Evolutionary conservation across 257 asterid genomes (phyloP).

Genomic region (Salvia hispanica): DNA sequence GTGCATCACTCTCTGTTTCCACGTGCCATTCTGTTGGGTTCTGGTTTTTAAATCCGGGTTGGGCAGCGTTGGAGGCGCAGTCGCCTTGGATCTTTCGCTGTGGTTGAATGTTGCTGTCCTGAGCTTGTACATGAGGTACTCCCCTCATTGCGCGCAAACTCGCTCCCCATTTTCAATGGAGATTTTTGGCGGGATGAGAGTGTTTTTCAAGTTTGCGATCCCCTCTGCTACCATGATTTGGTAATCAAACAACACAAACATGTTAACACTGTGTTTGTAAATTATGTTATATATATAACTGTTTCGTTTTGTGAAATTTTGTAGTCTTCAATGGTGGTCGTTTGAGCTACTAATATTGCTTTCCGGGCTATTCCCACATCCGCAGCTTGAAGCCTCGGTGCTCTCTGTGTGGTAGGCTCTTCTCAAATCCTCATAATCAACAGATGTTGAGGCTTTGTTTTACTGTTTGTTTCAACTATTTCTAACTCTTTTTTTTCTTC

Average conservation of each 20-base stretch:
- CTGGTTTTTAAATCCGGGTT: constrained; percentile 50
- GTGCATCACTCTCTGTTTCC: constrained; percentile 51
- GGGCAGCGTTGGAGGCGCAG: constrained; percentile 55
- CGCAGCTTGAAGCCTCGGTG: constrained; percentile 87
- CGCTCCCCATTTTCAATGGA: constrained; percentile 56
- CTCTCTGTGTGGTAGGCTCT: constrained; percentile 67
- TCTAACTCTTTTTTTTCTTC: background rate
- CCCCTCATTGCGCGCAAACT: constrained; percentile 51
- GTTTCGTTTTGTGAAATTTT: background rate
- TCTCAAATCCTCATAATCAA: background rate
- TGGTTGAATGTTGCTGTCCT: constrained; percentile 60
- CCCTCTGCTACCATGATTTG: constrained; percentile 79
- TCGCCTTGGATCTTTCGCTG: constrained; percentile 56
- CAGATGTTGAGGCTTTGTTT: background rate
- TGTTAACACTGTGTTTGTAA: no score
- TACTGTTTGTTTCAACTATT: background rate
- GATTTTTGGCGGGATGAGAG: constrained; percentile 53
- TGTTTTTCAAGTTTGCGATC: constrained; percentile 58
- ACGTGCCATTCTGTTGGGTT: constrained; percentile 52
- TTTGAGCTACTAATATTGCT: constrained; percentile 42
- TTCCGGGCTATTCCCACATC: constrained; percentile 79
- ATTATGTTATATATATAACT: background rate
- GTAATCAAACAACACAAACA: constrained; percentile 29
- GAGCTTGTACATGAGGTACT: constrained; percentile 48
- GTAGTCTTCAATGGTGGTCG: constrained; percentile 80